Evolutionary conservation across 257 asterid genomes (phyloP).

Genomic region (Salvia miltiorrhiza): DNA sequence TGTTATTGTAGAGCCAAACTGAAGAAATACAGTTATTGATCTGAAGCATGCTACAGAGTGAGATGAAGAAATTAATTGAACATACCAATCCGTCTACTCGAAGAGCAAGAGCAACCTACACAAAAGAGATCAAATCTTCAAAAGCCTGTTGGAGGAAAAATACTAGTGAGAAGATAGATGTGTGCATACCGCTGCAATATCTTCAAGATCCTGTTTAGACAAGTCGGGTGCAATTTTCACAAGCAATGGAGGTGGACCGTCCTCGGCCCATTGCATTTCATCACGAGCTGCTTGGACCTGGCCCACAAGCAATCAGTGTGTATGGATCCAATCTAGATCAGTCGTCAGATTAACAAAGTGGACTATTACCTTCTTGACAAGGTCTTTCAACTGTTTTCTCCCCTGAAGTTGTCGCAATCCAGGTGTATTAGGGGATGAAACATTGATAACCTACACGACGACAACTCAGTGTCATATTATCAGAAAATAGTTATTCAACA

Average conservation of each 20-base stretch:
- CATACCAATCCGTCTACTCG: constrained; percentile 95
- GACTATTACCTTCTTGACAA: constrained; percentile 81
- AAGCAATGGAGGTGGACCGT: constrained; percentile 96
- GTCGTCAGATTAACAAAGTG: neutral
- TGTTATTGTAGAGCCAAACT: too few species aligned
- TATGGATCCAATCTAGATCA: neutral
- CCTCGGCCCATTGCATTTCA: constrained; percentile 99
- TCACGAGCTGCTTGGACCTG: constrained; percentile 98
- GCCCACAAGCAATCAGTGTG: neutral
- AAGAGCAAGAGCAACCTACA: constrained; percentile 94
- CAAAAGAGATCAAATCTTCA: constrained; percentile 25
- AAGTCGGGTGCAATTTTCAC: constrained; percentile 97
- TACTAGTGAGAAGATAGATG: constrained; percentile 14
- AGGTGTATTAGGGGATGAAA: constrained; percentile 97
- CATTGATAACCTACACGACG: constrained; percentile 66
- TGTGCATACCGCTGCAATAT: constrained; percentile 75
- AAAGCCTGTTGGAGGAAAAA: neutral
- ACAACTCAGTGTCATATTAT: constrained; percentile 3
- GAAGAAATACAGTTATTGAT: too few species aligned
- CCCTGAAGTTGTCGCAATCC: constrained; percentile 98
- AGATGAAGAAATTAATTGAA: constrained; percentile 2
- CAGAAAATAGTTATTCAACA: constrained; percentile 2
- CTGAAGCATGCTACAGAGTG: neutral
- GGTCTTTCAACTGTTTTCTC: constrained; percentile 93
- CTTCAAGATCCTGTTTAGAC: constrained; percentile 95